Percentiles rank a stretch among this genome's conserved stretches.
phyloP scores from a whole-genome alignment of 106 monocot species.

The Triglochin maritima region DNA sequence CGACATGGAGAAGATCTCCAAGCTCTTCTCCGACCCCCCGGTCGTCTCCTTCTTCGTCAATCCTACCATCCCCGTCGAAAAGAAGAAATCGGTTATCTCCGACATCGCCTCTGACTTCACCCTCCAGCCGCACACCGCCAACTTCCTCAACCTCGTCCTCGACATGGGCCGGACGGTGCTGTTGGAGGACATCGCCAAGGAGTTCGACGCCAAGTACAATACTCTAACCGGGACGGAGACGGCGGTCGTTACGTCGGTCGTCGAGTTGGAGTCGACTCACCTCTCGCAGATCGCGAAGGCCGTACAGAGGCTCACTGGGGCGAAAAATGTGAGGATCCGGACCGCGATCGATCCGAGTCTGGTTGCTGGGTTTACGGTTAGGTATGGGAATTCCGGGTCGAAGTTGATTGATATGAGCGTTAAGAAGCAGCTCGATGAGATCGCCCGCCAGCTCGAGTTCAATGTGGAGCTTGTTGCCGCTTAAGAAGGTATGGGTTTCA shows the following conservation, averaged over 20 bases:
- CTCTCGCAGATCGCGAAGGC: conserved; percentile 55
- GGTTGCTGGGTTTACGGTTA: conserved; percentile 77
- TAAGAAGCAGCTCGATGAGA: conserved; percentile 83
- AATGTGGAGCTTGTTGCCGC: conserved; percentile 28
- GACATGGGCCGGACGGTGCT: conserved; percentile 47
- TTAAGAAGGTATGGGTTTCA: neutral
- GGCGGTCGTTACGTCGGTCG: conserved; percentile 69
- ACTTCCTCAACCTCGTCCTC: conserved; percentile 65
- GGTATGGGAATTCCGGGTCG: conserved; percentile 56
- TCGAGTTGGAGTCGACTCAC: conserved; percentile 50
- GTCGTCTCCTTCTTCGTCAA: conserved; percentile 48
- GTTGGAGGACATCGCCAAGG: conserved; percentile 51
- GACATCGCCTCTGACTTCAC: conserved; percentile 39
- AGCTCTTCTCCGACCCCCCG: conserved; percentile 30
- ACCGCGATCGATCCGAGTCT: conserved; percentile 53
- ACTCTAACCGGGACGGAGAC: conserved; percentile 67
- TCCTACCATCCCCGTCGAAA: conserved; percentile 42
- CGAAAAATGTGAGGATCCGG: conserved; percentile 67
- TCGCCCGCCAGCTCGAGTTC: conserved; percentile 60
- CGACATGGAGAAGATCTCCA: conserved; percentile 65
- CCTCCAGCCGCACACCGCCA: conserved; percentile 50
- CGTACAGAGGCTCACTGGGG: conserved; percentile 55
- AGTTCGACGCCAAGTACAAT: conserved; percentile 62
- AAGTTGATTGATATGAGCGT: conserved; percentile 94
- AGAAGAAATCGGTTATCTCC: conserved; percentile 37